A percentile compares a stretch with the other conserved stretches of the same genome.
These are phyloP conservation scores for Calonectria montana DNA, from an alignment of 2,329 filamentous ascomycete genomes.

Conservation along the genomic window DNA sequence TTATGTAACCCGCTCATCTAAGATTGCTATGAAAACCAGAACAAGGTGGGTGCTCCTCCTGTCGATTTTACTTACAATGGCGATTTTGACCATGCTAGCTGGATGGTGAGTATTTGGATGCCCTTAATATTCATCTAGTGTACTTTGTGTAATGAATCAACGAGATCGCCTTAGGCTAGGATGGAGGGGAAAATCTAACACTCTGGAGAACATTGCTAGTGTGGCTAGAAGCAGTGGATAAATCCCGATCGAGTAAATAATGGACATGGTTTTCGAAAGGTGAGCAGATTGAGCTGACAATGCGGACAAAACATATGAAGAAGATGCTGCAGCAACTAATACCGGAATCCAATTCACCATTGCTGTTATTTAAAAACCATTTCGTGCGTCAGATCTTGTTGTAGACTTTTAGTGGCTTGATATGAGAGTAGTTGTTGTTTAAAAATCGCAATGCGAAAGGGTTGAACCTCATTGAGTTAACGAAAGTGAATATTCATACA, in stretches of 20 bases:
- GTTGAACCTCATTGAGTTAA: background rate
- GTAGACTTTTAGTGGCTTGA: background rate
- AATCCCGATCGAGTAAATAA: constrained; percentile 57
- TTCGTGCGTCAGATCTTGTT: constrained; percentile 22
- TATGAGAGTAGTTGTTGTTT: background rate
- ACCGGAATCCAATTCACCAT: constrained; percentile 53
- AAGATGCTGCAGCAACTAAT: constrained; percentile 50
- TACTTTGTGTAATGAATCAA: constrained; percentile 31
- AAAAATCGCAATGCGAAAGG: background rate
- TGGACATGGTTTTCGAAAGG: constrained; percentile 56
- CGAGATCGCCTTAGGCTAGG: background rate
- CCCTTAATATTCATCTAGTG: constrained; percentile 45
- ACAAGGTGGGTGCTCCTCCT: background rate
- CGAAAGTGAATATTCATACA: background rate
- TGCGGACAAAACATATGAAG: constrained; percentile 62
- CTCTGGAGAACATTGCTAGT: constrained; percentile 54
- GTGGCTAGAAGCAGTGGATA: constrained; percentile 60
- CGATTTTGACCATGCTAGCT: background rate
- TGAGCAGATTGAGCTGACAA: constrained; percentile 61
- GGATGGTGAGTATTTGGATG: constrained; percentile 34
- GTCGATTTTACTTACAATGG: background rate
- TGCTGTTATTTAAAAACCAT: constrained; percentile 53
- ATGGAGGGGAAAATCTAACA: constrained; percentile 18
- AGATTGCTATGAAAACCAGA: too few species aligned
- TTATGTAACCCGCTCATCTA: background rate